phyloP scores from a whole-genome alignment of 108 stramenopile species.

The Nitzschia sp. region DNA sequence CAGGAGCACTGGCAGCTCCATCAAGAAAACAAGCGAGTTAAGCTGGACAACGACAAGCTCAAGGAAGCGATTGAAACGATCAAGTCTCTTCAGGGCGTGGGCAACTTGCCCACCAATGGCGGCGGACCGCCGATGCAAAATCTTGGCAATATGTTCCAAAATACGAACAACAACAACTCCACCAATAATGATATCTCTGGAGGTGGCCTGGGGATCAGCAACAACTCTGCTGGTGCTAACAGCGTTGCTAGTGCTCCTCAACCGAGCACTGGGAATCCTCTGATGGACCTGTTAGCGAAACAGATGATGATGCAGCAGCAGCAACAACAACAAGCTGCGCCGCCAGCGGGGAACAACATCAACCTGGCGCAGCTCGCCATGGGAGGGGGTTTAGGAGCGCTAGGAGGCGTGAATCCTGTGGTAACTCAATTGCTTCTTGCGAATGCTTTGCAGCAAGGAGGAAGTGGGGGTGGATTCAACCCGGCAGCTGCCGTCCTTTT shows the following conservation, averaged over 20 bases:
- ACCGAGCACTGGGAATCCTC: conserved; percentile 1
- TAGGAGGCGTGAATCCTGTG: not conserved
- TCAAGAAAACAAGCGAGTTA: conserved; percentile 12
- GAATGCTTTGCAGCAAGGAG: not conserved
- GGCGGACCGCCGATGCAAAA: not conserved
- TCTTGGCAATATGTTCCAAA: not conserved
- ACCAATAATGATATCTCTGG: not conserved
- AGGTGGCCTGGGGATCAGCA: not conserved
- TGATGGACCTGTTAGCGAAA: not conserved
- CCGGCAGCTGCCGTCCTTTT: no score
- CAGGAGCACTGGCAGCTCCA: conserved; percentile 17
- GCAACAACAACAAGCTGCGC: not conserved
- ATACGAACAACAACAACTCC: not conserved
- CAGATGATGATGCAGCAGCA: not conserved
- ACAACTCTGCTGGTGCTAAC: not conserved
- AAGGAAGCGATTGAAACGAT: conserved; percentile 3
- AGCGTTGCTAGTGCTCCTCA: no score
- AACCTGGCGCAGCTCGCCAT: not conserved
- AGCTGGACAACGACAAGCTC: conserved; percentile 12
- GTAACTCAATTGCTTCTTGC: no score
- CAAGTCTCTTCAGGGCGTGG: conserved; percentile 1
- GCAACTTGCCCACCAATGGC: not conserved
- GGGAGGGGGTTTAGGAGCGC: not conserved
- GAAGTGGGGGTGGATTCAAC: no score
- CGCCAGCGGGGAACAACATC: not conserved